A percentile compares a stretch with the other conserved stretches of the same genome.
Evolutionary conservation across 2,329 filamentous ascomycete genomes (phyloP).

Genomic region (Aureobasidium sp.): DNA sequence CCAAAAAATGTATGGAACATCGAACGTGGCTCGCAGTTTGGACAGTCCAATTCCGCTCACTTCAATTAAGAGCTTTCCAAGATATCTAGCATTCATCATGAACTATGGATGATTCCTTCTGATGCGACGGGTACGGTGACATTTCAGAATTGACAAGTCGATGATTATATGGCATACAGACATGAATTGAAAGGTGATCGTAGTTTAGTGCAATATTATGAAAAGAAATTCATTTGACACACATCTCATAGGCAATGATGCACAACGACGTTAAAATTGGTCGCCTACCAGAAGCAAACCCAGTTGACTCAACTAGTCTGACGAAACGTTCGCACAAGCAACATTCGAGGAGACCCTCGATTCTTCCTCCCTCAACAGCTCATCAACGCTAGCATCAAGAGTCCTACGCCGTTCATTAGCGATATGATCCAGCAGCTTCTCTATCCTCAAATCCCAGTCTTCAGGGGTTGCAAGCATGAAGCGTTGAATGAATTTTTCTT

Average conservation of each 20-base stretch:
- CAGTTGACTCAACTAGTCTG: background rate
- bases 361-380: background rate
- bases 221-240: too few species aligned
- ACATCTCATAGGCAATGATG: background rate
- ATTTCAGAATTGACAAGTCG: background rate
- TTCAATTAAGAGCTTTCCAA: background rate
- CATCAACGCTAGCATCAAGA: background rate
- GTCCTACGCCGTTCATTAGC: background rate
- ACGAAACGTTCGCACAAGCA: background rate
- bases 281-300: background rate
- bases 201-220: too few species aligned
- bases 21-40: background rate
- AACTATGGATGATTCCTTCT: background rate
- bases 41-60: background rate
- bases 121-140: background rate
- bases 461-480: background rate
- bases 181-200: too few species aligned
- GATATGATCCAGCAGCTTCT: background rate
- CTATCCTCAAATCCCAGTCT: background rate
- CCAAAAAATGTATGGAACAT: background rate
- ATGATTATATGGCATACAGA: too few species aligned
- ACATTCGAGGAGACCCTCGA: background rate
- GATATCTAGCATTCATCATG: background rate
- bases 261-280: background rate
- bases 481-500: background rate